Base-by-base conservation (phyloP, 768 basidiomycete species). In the Phylloporus sp. region DNA sequence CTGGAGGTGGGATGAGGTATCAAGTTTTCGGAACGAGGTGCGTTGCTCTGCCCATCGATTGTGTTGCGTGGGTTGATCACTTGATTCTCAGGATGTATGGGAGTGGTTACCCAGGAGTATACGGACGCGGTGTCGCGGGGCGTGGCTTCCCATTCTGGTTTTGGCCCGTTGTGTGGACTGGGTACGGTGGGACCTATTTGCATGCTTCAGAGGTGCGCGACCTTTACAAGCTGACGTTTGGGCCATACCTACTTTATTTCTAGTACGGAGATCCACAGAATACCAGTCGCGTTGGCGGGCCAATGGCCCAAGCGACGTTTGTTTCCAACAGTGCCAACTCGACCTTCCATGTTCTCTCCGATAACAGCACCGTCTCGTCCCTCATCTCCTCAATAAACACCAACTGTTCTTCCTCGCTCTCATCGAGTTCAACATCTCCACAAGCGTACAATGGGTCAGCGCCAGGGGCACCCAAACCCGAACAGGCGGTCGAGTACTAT, bases 401-500 rank as follows among this genome's bases (percentile, higher is more conserved):
- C 14, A 75, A 74, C 42, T 81, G 80, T 52, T 68, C 72, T 7
- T 63, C 69, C 1, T 59, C 44, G 9, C 56, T 75, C n/a, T 61
- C 63, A 8, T 54, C 69, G 0, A 62, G 61, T 29, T 65, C 64
- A 9, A 62, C 67, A 4, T 58, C 69, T 1, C 60, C 71, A 0
- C 50, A 57, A 3, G 40, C 66, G 4, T 72, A 54, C 65, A 71
- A 63, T 42, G 53, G 49, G 1, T 61, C 62, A 15, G 54, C 52
- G 18, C 52, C 65, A 3, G 53, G 53, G 3, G 52, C 48, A 2
- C 68, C 70, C 11, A 57, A 58, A 31, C 78, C 82, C 0, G 77
- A 80, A 53, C 75, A 82, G 55, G 75, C 72, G 0, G 54, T 84
- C n/a, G 78, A 85, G 48, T 86, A 86, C 60, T 86, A 81, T 56